These are phyloP conservation scores for Aspergillus sparsus DNA, from an alignment of 495 filamentous ascomycete genomes.

Conservation along the genomic window DNA sequence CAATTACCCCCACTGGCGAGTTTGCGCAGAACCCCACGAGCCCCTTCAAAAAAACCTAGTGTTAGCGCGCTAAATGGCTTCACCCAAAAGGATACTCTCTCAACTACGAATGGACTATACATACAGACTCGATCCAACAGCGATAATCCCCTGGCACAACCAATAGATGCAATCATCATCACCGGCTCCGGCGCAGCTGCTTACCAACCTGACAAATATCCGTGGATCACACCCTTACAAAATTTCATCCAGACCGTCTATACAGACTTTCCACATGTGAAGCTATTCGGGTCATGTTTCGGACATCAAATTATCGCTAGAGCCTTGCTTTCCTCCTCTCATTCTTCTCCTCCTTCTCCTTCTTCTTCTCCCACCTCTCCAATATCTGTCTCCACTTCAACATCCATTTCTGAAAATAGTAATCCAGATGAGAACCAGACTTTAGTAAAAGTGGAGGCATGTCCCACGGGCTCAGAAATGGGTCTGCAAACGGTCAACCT, in stretches of 20 bases:
- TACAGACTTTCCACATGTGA: constrained; percentile 40
- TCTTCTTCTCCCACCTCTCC: too few species aligned
- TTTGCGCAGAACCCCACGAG: constrained; percentile 25
- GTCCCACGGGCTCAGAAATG: constrained; percentile 39
- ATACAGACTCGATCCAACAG: constrained; percentile 7
- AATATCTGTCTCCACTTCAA: too few species aligned
- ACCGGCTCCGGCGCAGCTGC: constrained; percentile 41
- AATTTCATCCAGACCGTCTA: constrained; percentile 39
- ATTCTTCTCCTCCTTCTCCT: too few species aligned
- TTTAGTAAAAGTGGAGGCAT: constrained; percentile 28
- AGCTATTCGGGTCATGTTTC: constrained; percentile 52
- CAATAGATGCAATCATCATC: constrained; percentile 44
- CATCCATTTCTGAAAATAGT: too few species aligned
- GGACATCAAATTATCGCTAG: constrained; percentile 51
- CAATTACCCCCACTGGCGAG: constrained; percentile 31
- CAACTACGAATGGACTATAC: too few species aligned
- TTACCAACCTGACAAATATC: constrained; percentile 31
- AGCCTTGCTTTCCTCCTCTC: constrained; percentile 30
- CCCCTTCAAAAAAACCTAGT: not conserved
- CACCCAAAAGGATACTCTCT: too few species aligned
- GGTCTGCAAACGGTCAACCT: constrained; percentile 41
- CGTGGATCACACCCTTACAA: constrained; percentile 39
- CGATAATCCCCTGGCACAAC: constrained; percentile 18
- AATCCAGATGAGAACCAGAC: too few species aligned
- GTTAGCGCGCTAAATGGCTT: too few species aligned